Percentiles rank a stretch among this genome's conserved stretches.
Evolutionary conservation across 805 yeast genomes (phyloP).

Genomic region (Kodamaea restingae): DNA sequence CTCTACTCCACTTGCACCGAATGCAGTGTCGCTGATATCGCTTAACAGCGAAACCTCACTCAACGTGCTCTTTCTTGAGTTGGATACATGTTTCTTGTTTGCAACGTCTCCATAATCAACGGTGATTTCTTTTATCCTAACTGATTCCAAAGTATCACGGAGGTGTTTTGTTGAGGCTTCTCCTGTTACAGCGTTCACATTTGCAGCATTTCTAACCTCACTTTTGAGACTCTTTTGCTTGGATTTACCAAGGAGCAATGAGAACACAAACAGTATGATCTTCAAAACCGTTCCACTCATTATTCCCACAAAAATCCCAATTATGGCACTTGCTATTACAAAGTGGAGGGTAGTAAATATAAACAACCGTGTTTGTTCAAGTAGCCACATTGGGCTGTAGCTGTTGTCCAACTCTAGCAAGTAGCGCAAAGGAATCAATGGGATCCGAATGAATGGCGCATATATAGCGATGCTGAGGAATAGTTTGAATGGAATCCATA

Average conservation of each 20-base stretch:
- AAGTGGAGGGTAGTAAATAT: slow-evolving; percentile 9
- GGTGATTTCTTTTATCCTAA: slow-evolving; percentile 3
- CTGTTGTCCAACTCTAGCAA: slow-evolving; percentile 11
- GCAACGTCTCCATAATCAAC: slow-evolving; percentile 1
- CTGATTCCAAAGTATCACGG: slow-evolving; percentile 3
- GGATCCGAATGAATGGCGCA: slow-evolving; percentile 12
- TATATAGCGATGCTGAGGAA: slow-evolving; percentile 11
- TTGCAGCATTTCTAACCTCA: no score
- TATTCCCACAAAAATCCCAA: slow-evolving; percentile 11
- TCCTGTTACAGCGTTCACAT: no score
- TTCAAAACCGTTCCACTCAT: slow-evolving; percentile 8
- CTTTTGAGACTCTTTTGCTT: neutral
- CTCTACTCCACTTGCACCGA: neutral
- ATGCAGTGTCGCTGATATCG: neutral
- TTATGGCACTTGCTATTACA: slow-evolving; percentile 8
- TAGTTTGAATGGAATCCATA: slow-evolving; percentile 8
- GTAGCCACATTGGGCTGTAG: slow-evolving; percentile 10
- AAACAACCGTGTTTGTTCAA: slow-evolving; percentile 10
- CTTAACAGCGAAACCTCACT: neutral
- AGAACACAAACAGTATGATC: slow-evolving; percentile 10
- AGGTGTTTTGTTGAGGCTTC: no score
- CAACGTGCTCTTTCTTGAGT: neutral
- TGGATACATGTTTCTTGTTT: no score
- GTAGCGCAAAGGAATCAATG: slow-evolving; percentile 11
- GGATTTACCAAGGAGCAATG: slow-evolving; percentile 2